These are phyloP conservation scores for Fennellomyces sp. DNA, from an alignment of 371 early-diverging fungal species.

Conservation along the genomic window DNA sequence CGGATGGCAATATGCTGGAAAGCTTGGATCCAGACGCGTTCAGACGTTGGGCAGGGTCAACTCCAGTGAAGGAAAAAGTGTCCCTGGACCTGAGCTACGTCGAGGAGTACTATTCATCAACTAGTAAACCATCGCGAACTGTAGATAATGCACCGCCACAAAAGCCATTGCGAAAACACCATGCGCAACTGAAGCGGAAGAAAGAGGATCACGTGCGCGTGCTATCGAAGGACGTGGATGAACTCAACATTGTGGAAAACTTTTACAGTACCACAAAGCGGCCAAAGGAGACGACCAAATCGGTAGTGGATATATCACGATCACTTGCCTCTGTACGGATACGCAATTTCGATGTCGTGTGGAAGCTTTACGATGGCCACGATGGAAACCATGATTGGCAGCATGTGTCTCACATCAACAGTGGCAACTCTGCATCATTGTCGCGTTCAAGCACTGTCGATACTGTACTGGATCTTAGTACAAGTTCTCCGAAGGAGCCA, in stretches of 20 bases:
- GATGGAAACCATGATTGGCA: conserved; percentile 46
- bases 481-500: not conserved
- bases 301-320: conserved; percentile 21
- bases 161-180: conserved; percentile 33
- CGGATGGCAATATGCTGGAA: conserved; percentile 40
- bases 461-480: not conserved
- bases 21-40: conserved; percentile 70
- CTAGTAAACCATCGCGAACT: not conserved
- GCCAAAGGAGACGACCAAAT: conserved; percentile 31
- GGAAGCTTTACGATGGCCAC: conserved; percentile 69
- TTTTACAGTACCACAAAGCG: conserved; percentile 52
- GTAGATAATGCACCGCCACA: conserved; percentile 13
- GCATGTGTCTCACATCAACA: conserved; percentile 9
- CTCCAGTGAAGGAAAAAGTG: not conserved
- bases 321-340: conserved; percentile 56
- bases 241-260: conserved; percentile 62
- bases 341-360: conserved; percentile 59
- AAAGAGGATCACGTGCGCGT: conserved; percentile 33
- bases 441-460: conserved; percentile 16
- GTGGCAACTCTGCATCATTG: not conserved
- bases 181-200: conserved; percentile 5
- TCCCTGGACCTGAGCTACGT: conserved; percentile 42
- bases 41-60: conserved; percentile 6
- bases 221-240: conserved; percentile 28
- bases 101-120: conserved; percentile 54